phyloP scores from a whole-genome alignment of 768 basidiomycete genomes.

The Tricholoma saponaceum region DNA sequence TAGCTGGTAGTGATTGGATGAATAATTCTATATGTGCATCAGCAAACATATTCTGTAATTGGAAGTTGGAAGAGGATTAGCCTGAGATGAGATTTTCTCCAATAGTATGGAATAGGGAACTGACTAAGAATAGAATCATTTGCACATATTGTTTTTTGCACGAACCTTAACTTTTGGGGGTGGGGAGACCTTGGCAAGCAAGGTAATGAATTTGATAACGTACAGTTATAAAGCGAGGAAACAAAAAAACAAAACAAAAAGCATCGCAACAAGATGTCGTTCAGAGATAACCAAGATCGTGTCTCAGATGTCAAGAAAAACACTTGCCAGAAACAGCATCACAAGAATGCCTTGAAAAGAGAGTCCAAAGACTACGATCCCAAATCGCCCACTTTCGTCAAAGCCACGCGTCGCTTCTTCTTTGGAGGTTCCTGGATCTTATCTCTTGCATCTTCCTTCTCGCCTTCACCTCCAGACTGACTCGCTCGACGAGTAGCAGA shows the following conservation, averaged over 20 bases:
- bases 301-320: not conserved
- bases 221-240: not conserved
- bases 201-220: not conserved
- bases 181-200: too few species aligned
- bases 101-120: too few species aligned
- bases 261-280: not conserved
- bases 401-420: slow-evolving; percentile 80
- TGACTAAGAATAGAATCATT: too few species aligned
- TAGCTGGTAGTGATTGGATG: too few species aligned
- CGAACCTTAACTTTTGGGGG: too few species aligned
- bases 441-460: slow-evolving; percentile 20
- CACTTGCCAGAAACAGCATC: not conserved
- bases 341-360: not conserved
- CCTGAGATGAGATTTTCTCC: too few species aligned
- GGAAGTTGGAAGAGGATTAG: too few species aligned
- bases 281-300: not conserved
- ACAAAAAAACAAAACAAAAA: not conserved
- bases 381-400: slow-evolving; percentile 66
- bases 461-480: slow-evolving; percentile 8
- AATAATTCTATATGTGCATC: too few species aligned
- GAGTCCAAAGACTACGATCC: slow-evolving; percentile 18
- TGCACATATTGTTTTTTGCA: too few species aligned
- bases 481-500: slow-evolving; percentile 4
- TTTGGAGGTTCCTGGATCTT: slow-evolving; percentile 59
- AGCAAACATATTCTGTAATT: too few species aligned